Evolutionary conservation across 371 early-diverging fungal genomes (phyloP), one percentile per base, ranked within the genome.

Genomic region (Zychaea mexicana): DNA sequence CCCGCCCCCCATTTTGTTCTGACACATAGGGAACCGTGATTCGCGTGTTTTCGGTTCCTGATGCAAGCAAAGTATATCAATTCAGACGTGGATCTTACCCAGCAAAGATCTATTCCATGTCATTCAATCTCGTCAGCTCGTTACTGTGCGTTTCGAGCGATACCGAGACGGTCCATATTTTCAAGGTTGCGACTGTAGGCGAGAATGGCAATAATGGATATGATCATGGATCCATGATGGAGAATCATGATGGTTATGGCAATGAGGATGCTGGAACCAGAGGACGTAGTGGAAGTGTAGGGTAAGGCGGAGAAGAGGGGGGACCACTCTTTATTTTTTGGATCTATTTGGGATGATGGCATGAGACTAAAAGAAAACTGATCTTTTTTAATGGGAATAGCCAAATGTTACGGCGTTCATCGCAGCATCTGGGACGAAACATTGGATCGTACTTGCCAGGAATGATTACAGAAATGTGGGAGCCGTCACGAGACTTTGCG

Each of bases 121-220:
- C 95, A 0, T 98, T 98, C 71, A 95, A 95, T 64, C 74, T 90
- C 2, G 85, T 88, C 21, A 88, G 87, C 62, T 87, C 92, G 6
- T 71, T 96, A 38, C 84, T 98, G 17, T 87, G 92, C 69, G 96
- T 96, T 2, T 93, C 96, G 1, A 90, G 91, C 62, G 97, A 94
- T 61, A 92, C 96, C 0, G 97, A 98, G 55, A 98, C 98, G 0
- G 93, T 98, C n/a, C 98, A 98, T 68, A 92, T 98, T n/a, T 98
- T 94, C 79, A 90, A 90, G 58, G 67, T 97, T 8, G 72, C 70
- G 13, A 57, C 69, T 6, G 8, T 31, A 22, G 45, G 22, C 10
- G 45, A n/a, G 24, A 58, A 42, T 42, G 13, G 33, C 17, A 13
- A 5, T 15, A 36, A 8, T 39, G 59, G 21, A 49, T 22, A 22